Conservation (phyloP, 2,329 filamentous ascomycete species). For the Penicillium psychrosexuale region DNA sequence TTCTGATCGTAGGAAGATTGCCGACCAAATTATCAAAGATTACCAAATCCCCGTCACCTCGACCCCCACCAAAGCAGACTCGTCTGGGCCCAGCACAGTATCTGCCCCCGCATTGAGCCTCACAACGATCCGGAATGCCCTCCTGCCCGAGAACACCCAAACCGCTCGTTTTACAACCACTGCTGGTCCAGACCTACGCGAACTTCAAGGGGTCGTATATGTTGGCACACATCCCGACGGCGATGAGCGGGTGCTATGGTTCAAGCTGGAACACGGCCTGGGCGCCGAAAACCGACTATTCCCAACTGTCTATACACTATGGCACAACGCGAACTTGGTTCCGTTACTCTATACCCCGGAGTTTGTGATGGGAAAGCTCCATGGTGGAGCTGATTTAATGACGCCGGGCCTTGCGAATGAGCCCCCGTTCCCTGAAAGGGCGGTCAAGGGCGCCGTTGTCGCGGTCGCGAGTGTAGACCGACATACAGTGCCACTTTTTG, state of each 20-base stretch:
- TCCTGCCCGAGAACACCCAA: conserved; percentile 62
- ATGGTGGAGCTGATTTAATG: conserved; percentile 66
- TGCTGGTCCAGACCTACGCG: conserved; percentile 58
- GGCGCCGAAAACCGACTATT: conserved; percentile 42
- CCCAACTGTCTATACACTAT: conserved; percentile 62
- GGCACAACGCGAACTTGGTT: conserved; percentile 60
- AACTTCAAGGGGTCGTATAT: conserved; percentile 63
- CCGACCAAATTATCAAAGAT: conserved; percentile 64
- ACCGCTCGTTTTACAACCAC: conserved; percentile 66
- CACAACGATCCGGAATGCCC: conserved; percentile 53
- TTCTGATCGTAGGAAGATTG: conserved; percentile 64
- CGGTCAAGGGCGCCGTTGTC: conserved; percentile 60
- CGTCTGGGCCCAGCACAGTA: conserved; percentile 24
- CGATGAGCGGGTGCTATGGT: conserved; percentile 63
- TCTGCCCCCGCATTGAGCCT: conserved; percentile 46
- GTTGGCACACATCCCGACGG: conserved; percentile 57
- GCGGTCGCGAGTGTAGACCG: conserved; percentile 59
- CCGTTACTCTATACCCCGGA: conserved; percentile 63
- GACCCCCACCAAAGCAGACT: conserved; percentile 27
- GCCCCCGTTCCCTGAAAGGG: conserved; percentile 59
- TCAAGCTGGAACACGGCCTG: conserved; percentile 56
- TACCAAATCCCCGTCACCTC: conserved; percentile 53
- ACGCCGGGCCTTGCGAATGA: conserved; percentile 63
- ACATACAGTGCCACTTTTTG: conserved; percentile 61
- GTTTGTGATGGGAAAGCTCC: conserved; percentile 59